Percentiles rank a stretch among this genome's conserved stretches.
Evolutionary conservation across 2,329 filamentous ascomycete species (phyloP).

Genomic region (Nannizziopsis barbatae): DNA sequence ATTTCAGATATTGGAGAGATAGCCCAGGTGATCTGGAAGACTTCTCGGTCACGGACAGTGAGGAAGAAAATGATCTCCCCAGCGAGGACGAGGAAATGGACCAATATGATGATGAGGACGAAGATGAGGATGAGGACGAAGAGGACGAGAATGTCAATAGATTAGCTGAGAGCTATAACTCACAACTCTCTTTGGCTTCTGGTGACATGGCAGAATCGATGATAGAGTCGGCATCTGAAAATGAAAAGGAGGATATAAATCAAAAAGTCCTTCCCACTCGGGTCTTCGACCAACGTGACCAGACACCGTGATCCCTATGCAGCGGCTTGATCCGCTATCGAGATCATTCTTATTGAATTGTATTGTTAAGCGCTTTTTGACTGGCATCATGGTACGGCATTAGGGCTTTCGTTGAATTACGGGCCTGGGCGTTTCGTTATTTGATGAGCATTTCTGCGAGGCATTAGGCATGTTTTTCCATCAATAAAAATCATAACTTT

Average conservation of each 20-base stretch:
- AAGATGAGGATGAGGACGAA: conserved; percentile 35
- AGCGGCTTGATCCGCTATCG: not conserved
- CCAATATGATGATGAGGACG: conserved; percentile 38
- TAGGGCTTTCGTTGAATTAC: not conserved
- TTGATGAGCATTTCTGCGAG: conserved; percentile 9
- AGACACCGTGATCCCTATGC: not conserved
- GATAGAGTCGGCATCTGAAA: conserved; percentile 29
- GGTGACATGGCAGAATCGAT: conserved; percentile 35
- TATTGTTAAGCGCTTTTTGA: not conserved
- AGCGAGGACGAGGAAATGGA: conserved; percentile 45
- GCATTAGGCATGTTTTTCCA: not conserved
- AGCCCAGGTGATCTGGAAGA: conserved; percentile 72
- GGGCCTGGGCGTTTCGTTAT: not conserved
- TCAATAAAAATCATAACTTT: no score
- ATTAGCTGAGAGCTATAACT: conserved; percentile 40
- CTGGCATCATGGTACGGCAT: no score
- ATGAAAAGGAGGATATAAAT: conserved; percentile 25
- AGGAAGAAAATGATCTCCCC: conserved; percentile 37
- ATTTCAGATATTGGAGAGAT: conserved; percentile 95
- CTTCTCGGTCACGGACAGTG: conserved; percentile 72
- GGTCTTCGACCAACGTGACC: not conserved
- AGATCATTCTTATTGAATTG: not conserved
- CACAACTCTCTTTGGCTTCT: conserved; percentile 38
- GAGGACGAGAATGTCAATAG: conserved; percentile 35
- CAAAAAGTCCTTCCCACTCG: not conserved